Evolutionary conservation across 2,329 filamentous ascomycete genomes (phyloP), one percentile per base, ranked within the genome.

Genomic region (Alternaria angustiovoidea): DNA sequence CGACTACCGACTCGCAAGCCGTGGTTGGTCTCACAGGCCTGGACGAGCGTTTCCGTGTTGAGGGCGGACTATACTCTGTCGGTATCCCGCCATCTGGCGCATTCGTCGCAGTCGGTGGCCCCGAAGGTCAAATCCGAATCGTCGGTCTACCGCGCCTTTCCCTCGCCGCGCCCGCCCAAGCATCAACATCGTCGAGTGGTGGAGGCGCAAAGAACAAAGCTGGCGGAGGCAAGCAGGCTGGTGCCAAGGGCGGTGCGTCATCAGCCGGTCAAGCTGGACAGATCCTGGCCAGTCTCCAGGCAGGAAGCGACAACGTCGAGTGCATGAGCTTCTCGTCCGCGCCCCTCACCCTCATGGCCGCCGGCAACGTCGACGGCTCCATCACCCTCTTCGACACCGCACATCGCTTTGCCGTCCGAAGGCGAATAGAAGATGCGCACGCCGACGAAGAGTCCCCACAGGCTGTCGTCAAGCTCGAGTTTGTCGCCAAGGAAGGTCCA

Each of bases 381-480:
- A 94, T 99, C 63, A 91, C 89, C 9, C 86, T 99, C 2, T 97
- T 93, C 76, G 95, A 99, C 79, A 90, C 91, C 0, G 88, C 90
- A 43, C 90, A 95, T 68, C 89, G 91, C 53, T 98, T 97, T 74
- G 91, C 93, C 3, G 88, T 96, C n/a, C 86, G 95, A 52, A 84
- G 92, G 55, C 89, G 93, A 74, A 92, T 98, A 66, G 85, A 86
- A 51, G 90, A 91, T 51, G 94, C 92, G 1, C 94, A 96, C 77
- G 91, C 94, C 5, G 78, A 79, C 43, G 75, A 79, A 24, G 75
- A 94, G 74, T 91, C 94, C 66, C 91, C 92, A n/a, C 90, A 91
- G 72, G 90, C 92, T 1, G 92, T 99, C 20, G 94, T 98, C 63
- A 94, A 96, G 80, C 88, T 98, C 5, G 93, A 97, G 61, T 99